phyloP scores from a whole-genome alignment of 257 asterid species.

The Catharanthus roseus region DNA sequence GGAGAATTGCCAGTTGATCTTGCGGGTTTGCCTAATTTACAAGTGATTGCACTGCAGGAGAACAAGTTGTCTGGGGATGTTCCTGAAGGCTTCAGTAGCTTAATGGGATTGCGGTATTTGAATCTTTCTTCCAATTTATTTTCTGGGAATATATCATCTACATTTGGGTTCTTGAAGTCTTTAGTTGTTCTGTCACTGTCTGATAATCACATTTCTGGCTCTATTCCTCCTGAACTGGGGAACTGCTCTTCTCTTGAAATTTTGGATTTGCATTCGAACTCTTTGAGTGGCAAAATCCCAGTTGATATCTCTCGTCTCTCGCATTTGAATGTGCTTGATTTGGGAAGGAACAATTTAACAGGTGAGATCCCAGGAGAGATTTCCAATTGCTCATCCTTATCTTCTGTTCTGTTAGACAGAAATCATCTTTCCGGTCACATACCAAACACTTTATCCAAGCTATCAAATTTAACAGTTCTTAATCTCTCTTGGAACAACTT shows the following conservation, averaged over 20 bases:
- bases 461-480: conserved; percentile 28
- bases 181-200: conserved; percentile 54
- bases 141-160: conserved; percentile 52
- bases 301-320: conserved; percentile 39
- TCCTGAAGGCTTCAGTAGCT: conserved; percentile 70
- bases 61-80: conserved; percentile 49
- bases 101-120: conserved; percentile 47
- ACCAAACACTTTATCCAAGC: conserved; percentile 27
- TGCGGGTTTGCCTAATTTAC: conserved; percentile 61
- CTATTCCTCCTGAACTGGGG: conserved; percentile 55
- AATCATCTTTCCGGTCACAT: conserved; percentile 43
- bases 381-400: conserved; percentile 48
- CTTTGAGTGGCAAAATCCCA: conserved; percentile 48
- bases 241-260: conserved; percentile 52
- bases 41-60: conserved; percentile 66
- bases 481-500: conserved; percentile 39
- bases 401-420: conserved; percentile 33
- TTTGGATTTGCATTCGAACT: conserved; percentile 46
- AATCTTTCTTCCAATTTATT: conserved; percentile 60
- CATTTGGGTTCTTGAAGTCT: conserved; percentile 63
- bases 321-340: conserved; percentile 45
- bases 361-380: conserved; percentile 54
- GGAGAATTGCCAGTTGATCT: conserved; percentile 57
- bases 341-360: conserved; percentile 50
- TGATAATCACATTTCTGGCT: conserved; percentile 45